Conservation (phyloP, 2,329 filamentous ascomycete genomes). For the Drechslerella stenobrocha region DNA sequence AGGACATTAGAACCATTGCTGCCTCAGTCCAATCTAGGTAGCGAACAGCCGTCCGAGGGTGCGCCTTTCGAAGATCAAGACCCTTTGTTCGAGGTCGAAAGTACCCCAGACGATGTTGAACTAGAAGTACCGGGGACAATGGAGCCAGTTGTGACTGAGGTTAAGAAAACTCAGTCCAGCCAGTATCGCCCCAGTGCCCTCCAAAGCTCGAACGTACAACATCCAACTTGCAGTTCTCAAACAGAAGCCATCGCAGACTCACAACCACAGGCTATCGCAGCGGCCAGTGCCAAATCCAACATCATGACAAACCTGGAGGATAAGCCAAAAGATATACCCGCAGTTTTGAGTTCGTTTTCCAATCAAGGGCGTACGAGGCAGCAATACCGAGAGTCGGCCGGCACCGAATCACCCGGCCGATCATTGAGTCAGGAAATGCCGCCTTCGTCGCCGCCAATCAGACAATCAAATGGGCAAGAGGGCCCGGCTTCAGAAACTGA, state of each 20-base stretch:
- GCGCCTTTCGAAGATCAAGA: background rate
- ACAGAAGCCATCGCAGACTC: constrained; percentile 22
- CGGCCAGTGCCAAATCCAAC: constrained; percentile 1
- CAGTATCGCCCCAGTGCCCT: constrained; percentile 12
- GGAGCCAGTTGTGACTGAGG: constrained; percentile 23
- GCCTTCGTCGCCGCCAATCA: constrained; percentile 22
- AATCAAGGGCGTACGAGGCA: background rate
- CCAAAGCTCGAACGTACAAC: background rate
- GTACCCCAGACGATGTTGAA: constrained; percentile 12
- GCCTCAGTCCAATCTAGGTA: constrained; percentile 4
- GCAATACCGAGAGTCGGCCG: background rate
- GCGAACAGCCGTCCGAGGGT: constrained; percentile 7
- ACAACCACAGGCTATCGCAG: constrained; percentile 18
- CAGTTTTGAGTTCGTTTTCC: background rate
- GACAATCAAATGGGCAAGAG: constrained; percentile 7
- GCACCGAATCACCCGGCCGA: background rate
- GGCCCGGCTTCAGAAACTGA: background rate
- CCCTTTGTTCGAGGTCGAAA: background rate
- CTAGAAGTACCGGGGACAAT: constrained; percentile 30
- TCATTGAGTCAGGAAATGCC: constrained; percentile 7
- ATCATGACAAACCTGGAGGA: too few relatives aligned
- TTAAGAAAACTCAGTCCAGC: constrained; percentile 34
- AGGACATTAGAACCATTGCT: constrained; percentile 20
- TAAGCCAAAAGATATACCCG: background rate
- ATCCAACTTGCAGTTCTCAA: constrained; percentile 4